These are phyloP conservation scores for Kurtzmaniella fragi DNA, from an alignment of 805 yeast genomes.

Conservation along the genomic window DNA sequence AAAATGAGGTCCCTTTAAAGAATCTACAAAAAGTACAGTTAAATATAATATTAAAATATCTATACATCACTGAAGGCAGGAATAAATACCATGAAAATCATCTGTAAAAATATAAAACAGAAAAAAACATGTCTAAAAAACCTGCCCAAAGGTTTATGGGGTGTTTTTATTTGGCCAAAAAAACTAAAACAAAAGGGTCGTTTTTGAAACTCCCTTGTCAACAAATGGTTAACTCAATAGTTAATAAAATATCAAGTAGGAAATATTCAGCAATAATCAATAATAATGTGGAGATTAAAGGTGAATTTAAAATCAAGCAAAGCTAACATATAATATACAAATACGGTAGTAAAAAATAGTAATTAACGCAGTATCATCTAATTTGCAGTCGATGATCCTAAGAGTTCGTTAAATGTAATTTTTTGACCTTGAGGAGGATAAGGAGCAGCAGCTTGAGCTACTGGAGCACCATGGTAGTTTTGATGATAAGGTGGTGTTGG, in stretches of 20 bases:
- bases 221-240: conserved; percentile 7
- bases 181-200: too few species aligned
- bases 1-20: neutral
- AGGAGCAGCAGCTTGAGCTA: conserved; percentile 7
- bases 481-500: conserved; percentile 10
- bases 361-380: neutral
- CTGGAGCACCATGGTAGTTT: conserved; percentile 8
- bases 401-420: conserved; percentile 37
- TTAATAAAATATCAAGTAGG: conserved; percentile 6
- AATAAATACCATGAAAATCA: neutral
- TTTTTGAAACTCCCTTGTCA: neutral
- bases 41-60: neutral
- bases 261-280: conserved; percentile 3
- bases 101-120: conserved; percentile 1
- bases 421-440: conserved; percentile 25
- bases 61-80: neutral
- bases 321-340: neutral
- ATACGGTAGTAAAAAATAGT: too few species aligned
- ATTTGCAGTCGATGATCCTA: conserved; percentile 19
- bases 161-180: too few species aligned
- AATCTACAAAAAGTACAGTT: too few species aligned
- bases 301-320: conserved; percentile 1
- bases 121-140: neutral
- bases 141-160: too few species aligned
- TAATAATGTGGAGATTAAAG: conserved; percentile 1